Base-by-base conservation (phyloP, 1,284 basidiomycete genomes). In the Caloboletus inedulis region DNA sequence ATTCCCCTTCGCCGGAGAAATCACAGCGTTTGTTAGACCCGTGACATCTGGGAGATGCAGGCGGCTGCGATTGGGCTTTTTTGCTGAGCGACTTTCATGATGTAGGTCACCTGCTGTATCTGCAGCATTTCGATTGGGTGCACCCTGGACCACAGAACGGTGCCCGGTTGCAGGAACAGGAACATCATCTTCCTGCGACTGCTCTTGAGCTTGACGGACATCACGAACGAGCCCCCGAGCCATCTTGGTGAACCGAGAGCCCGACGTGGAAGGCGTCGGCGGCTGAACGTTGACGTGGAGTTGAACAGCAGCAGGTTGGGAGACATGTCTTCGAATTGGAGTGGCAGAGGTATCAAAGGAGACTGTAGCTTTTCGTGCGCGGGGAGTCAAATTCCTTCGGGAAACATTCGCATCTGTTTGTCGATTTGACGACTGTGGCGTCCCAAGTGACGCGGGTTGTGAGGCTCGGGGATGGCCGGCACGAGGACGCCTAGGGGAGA, bases 31-130 rank as follows among this genome's bases (percentile, higher is more conserved):
- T 0, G 89, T 91, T 13, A 91, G 64, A 0, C 89, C 89, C 3
- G 89, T 91, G 7, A 91, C 80, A 57, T 91, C 89, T 0, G 89
- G 89, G 3, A 91, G 70, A 43, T 85, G 76, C 13, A 90, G 68
- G 23, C 58, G 72, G 57, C 53, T 65, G 51, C 59, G 60, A 37
- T 56, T 63, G 8, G 57, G 59, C 33, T 53, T 71, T 50, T 53
- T 67, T 4, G 55, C 39, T 43, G 52, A 16, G 19, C 50, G 60
- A 29, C 14, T 51, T 23, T 55, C 53, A 23, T 56, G 49, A 25
- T 51, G 43, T 1, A 16, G 36, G 7, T 68, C 57, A 8, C 31
- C 40, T 3, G 33, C 43, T 3, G 37, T 7, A 12, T 66, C 65
- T 16, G 46, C 42, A 18, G 36, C 27, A 7, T 39, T 50, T 43